These are phyloP conservation scores for Coemansia sp. DNA, from an alignment of 192 early-diverging fungal genomes.

Conservation along the genomic window DNA sequence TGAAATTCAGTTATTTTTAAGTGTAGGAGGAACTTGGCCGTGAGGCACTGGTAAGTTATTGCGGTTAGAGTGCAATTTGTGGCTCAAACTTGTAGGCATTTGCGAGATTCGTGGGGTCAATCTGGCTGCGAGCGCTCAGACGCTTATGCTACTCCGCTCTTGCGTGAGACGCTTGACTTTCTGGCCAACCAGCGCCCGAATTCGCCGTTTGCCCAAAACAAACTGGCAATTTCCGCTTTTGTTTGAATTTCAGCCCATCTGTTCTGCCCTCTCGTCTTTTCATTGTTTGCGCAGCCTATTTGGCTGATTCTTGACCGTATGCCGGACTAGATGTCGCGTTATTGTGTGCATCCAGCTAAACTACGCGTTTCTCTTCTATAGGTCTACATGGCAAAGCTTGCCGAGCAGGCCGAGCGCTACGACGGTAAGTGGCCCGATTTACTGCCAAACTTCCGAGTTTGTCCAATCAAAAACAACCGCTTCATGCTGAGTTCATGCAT, in stretches of 20 bases:
- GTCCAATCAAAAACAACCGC: constrained; percentile 1
- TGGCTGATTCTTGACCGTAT: not conserved
- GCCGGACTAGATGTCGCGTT: not conserved
- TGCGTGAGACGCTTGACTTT: not conserved
- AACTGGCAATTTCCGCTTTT: not conserved
- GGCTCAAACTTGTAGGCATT: not conserved
- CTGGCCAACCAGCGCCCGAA: not conserved
- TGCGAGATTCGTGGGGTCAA: not conserved
- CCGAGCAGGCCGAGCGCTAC: constrained; percentile 98
- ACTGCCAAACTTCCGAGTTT: not conserved
- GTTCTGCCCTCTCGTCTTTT: not conserved
- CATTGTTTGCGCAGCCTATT: constrained; percentile 1
- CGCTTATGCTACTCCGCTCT: not conserved
- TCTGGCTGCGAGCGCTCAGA: not conserved
- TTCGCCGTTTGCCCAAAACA: not conserved
- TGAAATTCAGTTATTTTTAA: not conserved
- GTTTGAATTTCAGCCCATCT: constrained; percentile 1
- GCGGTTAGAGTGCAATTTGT: not conserved
- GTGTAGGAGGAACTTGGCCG: constrained; percentile 47
- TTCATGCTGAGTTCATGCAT: constrained; percentile 18
- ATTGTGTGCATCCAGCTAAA: not conserved
- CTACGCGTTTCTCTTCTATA: not conserved
- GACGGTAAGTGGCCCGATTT: constrained; percentile 53
- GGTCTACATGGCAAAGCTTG: constrained; percentile 98
- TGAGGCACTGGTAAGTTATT: constrained; percentile 48